Base-by-base conservation (phyloP, 495 filamentous ascomycete species). In the Saxispiralis lemnorum region DNA sequence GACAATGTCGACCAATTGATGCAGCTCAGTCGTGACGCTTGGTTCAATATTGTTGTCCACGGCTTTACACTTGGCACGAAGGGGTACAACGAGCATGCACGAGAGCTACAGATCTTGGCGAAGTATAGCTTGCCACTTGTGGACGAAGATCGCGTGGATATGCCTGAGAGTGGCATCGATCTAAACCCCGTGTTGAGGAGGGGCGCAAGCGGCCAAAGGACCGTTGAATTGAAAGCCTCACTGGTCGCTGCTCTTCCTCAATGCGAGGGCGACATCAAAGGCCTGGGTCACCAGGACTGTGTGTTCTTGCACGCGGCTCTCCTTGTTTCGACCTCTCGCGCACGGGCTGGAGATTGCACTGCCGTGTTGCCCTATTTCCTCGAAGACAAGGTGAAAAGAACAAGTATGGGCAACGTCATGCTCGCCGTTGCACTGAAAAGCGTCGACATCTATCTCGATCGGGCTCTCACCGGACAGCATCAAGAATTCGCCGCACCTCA, bases 41-140 rank as follows among this genome's bases (percentile, higher is more conserved):
- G 89, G 89, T 94, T 93, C 59, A 97, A 97, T 56, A 81, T 95
- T 40, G 80, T 83, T 21, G 78, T 95, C 7, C 88, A 96, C 58
- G 87, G 86, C 28, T 93, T 95, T 56, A 75, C 71, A n/a, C 66
- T 77, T 13, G 70, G 67, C 14, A 83, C 83, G 0, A 67, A 69
- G 16, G 68, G 78, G 45, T 78, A 75, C 30, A 76, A 75, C 46
- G 70, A 70, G 51, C 72, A 83, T 52, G 52, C 69, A 16, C 73
- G 76, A 35, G 83, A 93, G 49, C 65, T 97, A 16, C 71, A 79
- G 24, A 65, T 79, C 36, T 76, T 97, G 59, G 89, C 89, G 4
- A 73, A 79, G 42, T 74, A 92, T 57, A 92, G 84, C 6, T 80
- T 78, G 17, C 80, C 92, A 2, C 61, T 96, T 41, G 75, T 96